These are phyloP conservation scores for Zangia roseola DNA, from an alignment of 768 basidiomycete species.

Conservation along the genomic window DNA sequence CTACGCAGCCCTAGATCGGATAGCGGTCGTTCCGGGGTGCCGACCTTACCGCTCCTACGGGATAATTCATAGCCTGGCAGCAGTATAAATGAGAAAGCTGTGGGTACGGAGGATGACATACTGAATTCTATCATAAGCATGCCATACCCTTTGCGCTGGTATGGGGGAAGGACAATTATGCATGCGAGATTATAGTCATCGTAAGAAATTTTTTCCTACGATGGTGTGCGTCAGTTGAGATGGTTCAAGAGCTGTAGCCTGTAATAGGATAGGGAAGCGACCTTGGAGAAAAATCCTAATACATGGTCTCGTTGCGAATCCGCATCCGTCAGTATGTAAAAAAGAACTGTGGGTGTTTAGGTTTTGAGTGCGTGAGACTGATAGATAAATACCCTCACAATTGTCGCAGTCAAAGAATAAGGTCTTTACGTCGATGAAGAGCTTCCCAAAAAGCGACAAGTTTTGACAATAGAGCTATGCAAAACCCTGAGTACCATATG, in stretches of 20 bases:
- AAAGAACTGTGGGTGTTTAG: conserved; percentile 52
- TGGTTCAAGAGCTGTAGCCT: background rate
- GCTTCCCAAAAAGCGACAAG: conserved; percentile 90
- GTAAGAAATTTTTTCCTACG: conserved; percentile 88
- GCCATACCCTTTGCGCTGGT: conserved; percentile 86
- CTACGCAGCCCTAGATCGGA: conserved; percentile 90
- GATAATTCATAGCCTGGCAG: conserved; percentile 88
- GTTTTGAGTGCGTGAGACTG: background rate
- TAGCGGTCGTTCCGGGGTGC: conserved; percentile 92
- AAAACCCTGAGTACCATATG: background rate
- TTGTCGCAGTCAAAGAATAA: conserved; percentile 88
- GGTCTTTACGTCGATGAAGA: conserved; percentile 99
- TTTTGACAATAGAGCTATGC: conserved; percentile 93
- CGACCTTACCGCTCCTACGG: conserved; percentile 70
- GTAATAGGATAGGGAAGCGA: conserved; percentile 20
- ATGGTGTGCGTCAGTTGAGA: background rate
- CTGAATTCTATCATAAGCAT: conserved; percentile 99
- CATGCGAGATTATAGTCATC: conserved; percentile 98
- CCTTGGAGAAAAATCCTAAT: conserved; percentile 71
- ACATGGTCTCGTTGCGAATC: conserved; percentile 78
- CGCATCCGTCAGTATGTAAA: conserved; percentile 90
- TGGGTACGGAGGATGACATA: conserved; percentile 39
- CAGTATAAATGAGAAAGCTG: background rate
- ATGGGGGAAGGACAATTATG: conserved; percentile 93
- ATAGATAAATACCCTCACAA: conserved; percentile 56